These are phyloP conservation scores for Paracamarosporium sp. DNA, from an alignment of 2,329 filamentous ascomycete genomes.

Conservation along the genomic window DNA sequence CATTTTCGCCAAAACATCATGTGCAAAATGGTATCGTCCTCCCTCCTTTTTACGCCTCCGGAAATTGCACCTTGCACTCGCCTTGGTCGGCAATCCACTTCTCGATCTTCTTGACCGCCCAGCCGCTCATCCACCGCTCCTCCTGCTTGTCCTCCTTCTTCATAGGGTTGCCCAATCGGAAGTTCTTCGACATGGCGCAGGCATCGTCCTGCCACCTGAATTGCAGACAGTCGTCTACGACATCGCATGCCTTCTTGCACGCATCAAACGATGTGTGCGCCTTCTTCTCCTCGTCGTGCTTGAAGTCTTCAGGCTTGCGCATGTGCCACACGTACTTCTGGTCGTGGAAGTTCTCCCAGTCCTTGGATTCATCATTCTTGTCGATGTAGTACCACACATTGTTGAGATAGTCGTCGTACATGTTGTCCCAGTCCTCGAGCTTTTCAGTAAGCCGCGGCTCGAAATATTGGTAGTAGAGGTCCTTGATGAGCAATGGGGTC, in stretches of 20 bases:
- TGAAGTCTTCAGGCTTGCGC: neutral
- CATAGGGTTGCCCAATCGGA: slow-evolving; percentile 7
- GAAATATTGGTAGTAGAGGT: slow-evolving; percentile 9
- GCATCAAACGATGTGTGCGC: slow-evolving; percentile 2
- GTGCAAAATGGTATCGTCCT: neutral
- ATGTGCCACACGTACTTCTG: slow-evolving; percentile 7
- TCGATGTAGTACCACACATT: slow-evolving; percentile 10
- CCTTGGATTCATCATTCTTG: neutral
- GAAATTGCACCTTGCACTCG: slow-evolving; percentile 6
- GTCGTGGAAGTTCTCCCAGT: slow-evolving; percentile 7
- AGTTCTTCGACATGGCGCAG: slow-evolving; percentile 7
- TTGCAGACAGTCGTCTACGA: slow-evolving; percentile 4
- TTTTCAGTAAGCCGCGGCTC: neutral
- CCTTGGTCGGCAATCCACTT: slow-evolving; percentile 58
- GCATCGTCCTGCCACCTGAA: slow-evolving; percentile 9
- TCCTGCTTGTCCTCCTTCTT: neutral
- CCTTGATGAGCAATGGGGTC: slow-evolving; percentile 9
- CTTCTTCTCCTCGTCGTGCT: slow-evolving; percentile 2
- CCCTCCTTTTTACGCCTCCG: neutral
- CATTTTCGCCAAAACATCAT: no score
- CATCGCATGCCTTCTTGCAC: slow-evolving; percentile 5
- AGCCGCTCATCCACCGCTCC: slow-evolving; percentile 56
- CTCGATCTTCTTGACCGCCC: slow-evolving; percentile 70
- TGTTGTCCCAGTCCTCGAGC: slow-evolving; percentile 11
- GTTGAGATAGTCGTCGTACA: slow-evolving; percentile 9